Conservation (phyloP, 169 alveolate species). For the Cryptosporidium bovis region DNA sequence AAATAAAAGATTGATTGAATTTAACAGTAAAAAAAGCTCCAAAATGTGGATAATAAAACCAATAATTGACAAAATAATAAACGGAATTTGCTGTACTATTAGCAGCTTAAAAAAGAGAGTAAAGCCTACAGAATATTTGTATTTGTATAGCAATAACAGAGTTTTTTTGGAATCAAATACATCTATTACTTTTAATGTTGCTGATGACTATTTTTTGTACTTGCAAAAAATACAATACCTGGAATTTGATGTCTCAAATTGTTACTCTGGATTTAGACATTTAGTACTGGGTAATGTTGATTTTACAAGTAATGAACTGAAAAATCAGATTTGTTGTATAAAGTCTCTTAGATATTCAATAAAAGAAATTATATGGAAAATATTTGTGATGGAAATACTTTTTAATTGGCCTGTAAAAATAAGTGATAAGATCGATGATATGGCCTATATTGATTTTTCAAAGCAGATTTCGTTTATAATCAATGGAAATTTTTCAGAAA, state of each 20-base stretch:
- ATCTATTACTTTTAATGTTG: constrained; percentile 6
- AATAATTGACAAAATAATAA: constrained; percentile 12
- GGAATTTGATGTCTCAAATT: constrained; percentile 54
- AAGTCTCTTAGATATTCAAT: constrained; percentile 54
- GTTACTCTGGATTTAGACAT: constrained; percentile 20
- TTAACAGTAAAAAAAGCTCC: background rate
- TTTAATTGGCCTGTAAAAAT: constrained; percentile 12
- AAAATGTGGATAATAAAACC: background rate
- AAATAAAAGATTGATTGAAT: background rate
- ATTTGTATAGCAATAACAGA: constrained; percentile 15
- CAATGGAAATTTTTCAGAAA: constrained; percentile 12
- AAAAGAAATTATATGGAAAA: constrained; percentile 59
- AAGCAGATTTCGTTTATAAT: constrained; percentile 32
- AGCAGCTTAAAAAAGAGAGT: no score
- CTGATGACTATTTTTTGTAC: constrained; percentile 29
- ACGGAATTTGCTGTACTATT: background rate
- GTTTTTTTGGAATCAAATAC: constrained; percentile 27
- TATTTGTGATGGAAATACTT: constrained; percentile 29
- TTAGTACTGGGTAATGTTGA: constrained; percentile 19
- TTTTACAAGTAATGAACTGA: constrained; percentile 12
- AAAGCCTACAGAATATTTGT: constrained; percentile 1
- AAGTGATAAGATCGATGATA: background rate
- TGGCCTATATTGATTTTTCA: background rate
- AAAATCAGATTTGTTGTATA: constrained; percentile 40
- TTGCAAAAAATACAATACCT: constrained; percentile 23